Evolutionary conservation across 2,329 filamentous ascomycete species (phyloP), one percentile per base, ranked within the genome.

Genomic region (Nothophoma quercina): DNA sequence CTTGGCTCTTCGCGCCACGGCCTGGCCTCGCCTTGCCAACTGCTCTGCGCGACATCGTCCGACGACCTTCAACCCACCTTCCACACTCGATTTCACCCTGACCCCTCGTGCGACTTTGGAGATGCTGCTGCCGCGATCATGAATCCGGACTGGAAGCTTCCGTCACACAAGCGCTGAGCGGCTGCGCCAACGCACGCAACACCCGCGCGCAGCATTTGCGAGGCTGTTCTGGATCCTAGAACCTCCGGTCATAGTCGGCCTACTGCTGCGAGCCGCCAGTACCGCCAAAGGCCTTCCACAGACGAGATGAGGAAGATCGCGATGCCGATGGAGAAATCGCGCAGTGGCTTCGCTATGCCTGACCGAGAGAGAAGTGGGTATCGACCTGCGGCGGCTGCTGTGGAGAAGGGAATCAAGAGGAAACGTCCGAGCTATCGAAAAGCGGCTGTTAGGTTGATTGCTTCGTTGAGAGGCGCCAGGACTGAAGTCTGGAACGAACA

Each of bases 351-450:
- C 39, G 46, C 56, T 28, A 38, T 55, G 44, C 50, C 56, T 45
- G 65, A 65, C 36, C 58, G 57, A 35, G 50, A 53, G 26, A 60
- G 59, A 39, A 56, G 40, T 38, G 54, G 59, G 34, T 54, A 50
- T 45, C 44, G 44, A 55, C 45, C 45, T 46, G 48, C 50, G 38
- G 44, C 43, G 50, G 60, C 59, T 30, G 28, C 55, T 45, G 52
- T 49, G 32, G 46, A 51, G 45, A 59, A 56, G 49, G 55, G 41
- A 3, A 59, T 64, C 39, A 56, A 57, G 43, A 68, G 59, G 53
- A 72, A 71, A 56, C 63, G 63, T 51, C 62, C 64, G 44, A 71
- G 68, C 40, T 59, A 72, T 44, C 64, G 69, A 12, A 60, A 63
- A 39, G 68, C 69, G 43, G 70, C 70, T 10, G 69, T 67, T 52